Evolutionary conservation across 495 filamentous ascomycete genomes (phyloP).

Genomic region (Xanthoparmelia taractica): DNA sequence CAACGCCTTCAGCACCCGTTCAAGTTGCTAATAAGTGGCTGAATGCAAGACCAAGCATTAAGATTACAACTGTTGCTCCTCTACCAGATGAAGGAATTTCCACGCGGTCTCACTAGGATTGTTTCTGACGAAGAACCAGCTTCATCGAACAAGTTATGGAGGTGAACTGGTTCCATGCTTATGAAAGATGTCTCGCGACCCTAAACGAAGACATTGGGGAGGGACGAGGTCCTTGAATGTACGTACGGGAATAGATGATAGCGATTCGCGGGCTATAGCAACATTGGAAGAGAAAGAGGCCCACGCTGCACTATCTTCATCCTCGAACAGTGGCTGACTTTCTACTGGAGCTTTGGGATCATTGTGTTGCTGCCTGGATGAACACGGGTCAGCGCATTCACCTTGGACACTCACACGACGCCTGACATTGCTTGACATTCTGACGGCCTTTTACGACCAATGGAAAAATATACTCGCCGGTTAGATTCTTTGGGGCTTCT

Average conservation of each 20-base stretch:
- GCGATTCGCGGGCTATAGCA: conserved; percentile 40
- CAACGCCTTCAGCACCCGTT: neutral
- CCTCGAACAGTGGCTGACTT: conserved; percentile 17
- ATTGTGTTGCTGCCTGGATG: neutral
- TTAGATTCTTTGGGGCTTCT: neutral
- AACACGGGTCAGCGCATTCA: neutral
- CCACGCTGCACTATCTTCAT: conserved; percentile 48
- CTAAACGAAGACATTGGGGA: neutral
- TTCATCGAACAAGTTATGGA: neutral
- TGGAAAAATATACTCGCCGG: neutral
- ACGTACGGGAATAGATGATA: conserved; percentile 41
- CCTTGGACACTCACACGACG: neutral
- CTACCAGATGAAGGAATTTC: neutral
- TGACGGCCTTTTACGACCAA: neutral
- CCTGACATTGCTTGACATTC: neutral
- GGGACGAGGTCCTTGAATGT: neutral
- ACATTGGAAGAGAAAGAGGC: conserved; percentile 50
- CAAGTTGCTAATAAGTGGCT: neutral
- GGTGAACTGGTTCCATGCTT: neutral
- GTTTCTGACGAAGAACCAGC: neutral
- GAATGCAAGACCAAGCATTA: neutral
- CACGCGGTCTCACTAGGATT: neutral
- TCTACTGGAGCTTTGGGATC: neutral
- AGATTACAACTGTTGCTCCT: neutral
- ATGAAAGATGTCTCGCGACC: neutral